Conservation (phyloP, 805 yeast species). For the Saccharomycopsis fodiens region DNA sequence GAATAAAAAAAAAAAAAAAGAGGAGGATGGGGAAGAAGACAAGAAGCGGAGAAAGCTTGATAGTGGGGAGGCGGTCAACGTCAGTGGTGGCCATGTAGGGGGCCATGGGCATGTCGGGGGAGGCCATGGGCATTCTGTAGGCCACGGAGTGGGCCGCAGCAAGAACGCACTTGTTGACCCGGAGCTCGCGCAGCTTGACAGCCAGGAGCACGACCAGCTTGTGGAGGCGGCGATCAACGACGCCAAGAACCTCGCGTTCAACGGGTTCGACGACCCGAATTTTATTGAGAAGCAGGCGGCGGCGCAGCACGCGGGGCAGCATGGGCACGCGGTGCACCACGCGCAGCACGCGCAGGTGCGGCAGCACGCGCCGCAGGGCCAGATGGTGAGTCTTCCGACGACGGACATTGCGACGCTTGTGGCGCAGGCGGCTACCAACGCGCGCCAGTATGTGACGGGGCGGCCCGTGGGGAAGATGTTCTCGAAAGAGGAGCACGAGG, state of each 20-base stretch:
- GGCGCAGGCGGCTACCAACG: constrained; percentile 18
- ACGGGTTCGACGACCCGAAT: constrained; percentile 29
- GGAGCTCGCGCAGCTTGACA: constrained; percentile 45
- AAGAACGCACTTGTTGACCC: constrained; percentile 44
- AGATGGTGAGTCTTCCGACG: constrained; percentile 1
- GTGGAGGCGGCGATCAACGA: constrained; percentile 67
- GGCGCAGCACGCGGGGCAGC: too few species aligned
- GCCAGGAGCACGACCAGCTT: constrained; percentile 50
- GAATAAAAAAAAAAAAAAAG: constrained; percentile 13
- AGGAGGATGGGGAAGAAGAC: constrained; percentile 9
- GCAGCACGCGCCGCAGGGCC: constrained; percentile 1
- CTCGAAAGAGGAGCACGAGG: constrained; percentile 55
- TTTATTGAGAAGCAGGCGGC: constrained; percentile 20
- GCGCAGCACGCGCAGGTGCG: constrained; percentile 24
- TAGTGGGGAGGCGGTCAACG: constrained; percentile 14
- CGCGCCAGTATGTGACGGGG: constrained; percentile 7
- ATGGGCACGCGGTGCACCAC: constrained; percentile 15
- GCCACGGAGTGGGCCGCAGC: neutral
- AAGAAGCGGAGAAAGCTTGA: constrained; percentile 14
- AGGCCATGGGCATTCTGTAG: constrained; percentile 16
- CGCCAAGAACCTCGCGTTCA: constrained; percentile 46
- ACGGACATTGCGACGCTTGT: constrained; percentile 13
- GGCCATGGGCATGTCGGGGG: constrained; percentile 18
- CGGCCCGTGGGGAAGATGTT: constrained; percentile 31
- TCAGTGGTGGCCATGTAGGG: constrained; percentile 18